phyloP scores from a whole-genome alignment of 108 stramenopile species.

The Phaeodactylum tricornutum region DNA sequence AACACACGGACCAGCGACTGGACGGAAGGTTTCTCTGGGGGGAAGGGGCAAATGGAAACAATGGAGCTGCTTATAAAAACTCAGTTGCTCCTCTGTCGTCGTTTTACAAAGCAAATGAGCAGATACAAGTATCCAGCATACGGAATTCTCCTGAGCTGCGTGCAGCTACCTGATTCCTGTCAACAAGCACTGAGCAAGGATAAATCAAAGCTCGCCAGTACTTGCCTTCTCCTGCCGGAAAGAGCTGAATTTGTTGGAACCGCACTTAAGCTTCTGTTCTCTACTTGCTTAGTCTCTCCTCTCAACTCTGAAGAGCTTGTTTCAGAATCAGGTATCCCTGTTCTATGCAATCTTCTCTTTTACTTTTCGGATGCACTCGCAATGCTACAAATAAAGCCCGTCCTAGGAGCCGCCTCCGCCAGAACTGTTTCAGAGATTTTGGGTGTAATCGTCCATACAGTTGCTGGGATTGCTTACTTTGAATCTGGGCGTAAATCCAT shows the following conservation, averaged over 20 bases:
- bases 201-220: slow-evolving; percentile 7
- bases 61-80: slow-evolving; percentile 46
- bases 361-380: slow-evolving; percentile 20
- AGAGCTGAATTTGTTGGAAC: slow-evolving; percentile 34
- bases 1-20: slow-evolving; percentile 6
- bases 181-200: not conserved
- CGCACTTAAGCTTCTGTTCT: slow-evolving; percentile 36
- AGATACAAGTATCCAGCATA: slow-evolving; percentile 75
- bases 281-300: slow-evolving; percentile 60
- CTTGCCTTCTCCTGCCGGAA: slow-evolving; percentile 15
- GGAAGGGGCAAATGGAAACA: slow-evolving; percentile 28
- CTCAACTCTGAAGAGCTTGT: slow-evolving; percentile 78
- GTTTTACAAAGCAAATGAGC: slow-evolving; percentile 43
- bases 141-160: slow-evolving; percentile 32
- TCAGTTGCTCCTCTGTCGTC: slow-evolving; percentile 60
- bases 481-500: slow-evolving; percentile 44
- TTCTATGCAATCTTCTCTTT: slow-evolving; percentile 31
- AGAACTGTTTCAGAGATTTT: slow-evolving; percentile 26
- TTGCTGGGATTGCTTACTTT: slow-evolving; percentile 42
- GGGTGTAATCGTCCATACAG: slow-evolving; percentile 34
- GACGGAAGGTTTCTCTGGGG: slow-evolving; percentile 33
- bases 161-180: slow-evolving; percentile 25
- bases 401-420: not conserved
- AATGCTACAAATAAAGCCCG: slow-evolving; percentile 5
- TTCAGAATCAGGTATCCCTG: slow-evolving; percentile 27